A percentile compares a stretch with the other conserved stretches of the same genome.
These are phyloP conservation scores for Boletales sp. DNA, from an alignment of 768 basidiomycete species.

Conservation along the genomic window DNA sequence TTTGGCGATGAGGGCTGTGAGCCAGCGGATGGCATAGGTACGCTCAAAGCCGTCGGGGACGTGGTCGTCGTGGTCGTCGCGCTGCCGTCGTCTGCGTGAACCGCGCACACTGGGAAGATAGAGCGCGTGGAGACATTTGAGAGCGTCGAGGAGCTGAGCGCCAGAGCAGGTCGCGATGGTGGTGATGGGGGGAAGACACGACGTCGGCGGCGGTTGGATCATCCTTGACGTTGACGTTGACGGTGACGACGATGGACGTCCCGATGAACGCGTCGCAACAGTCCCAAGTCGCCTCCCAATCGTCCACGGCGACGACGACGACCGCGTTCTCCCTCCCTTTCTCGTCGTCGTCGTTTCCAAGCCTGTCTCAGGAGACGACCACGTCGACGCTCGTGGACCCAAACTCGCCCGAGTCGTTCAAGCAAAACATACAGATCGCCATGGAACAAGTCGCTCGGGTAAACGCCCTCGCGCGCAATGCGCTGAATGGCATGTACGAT, in stretches of 20 bases:
- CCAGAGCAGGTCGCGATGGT: slow-evolving; percentile 35
- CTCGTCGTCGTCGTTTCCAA: slow-evolving; percentile 12
- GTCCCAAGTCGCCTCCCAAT: slow-evolving; percentile 10
- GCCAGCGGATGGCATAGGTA: slow-evolving; percentile 66
- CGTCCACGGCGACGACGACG: slow-evolving; percentile 4
- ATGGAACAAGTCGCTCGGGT: slow-evolving; percentile 48
- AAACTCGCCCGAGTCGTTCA: slow-evolving; percentile 61
- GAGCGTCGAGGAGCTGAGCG: slow-evolving; percentile 38
- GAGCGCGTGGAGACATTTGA: slow-evolving; percentile 49
- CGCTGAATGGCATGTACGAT: slow-evolving; percentile 53
- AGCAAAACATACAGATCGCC: slow-evolving; percentile 48
- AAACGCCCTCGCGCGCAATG: slow-evolving; percentile 45
- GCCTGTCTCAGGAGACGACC: slow-evolving; percentile 27
- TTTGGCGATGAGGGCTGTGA: slow-evolving; percentile 57
- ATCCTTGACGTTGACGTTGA: no score
- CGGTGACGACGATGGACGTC: slow-evolving; percentile 7
- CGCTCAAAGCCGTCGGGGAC: slow-evolving; percentile 68
- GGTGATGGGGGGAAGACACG: slow-evolving; percentile 51
- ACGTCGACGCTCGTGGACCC: slow-evolving; percentile 37
- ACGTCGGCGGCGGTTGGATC: slow-evolving; percentile 40
- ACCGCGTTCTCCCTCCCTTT: slow-evolving; percentile 17
- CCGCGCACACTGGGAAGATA: slow-evolving; percentile 65
- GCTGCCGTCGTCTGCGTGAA: slow-evolving; percentile 38
- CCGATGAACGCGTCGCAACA: slow-evolving; percentile 10
- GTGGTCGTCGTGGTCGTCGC: slow-evolving; percentile 2